Base-by-base conservation (phyloP, 805 yeast genomes). In the Myxozyma melibiosi region DNA sequence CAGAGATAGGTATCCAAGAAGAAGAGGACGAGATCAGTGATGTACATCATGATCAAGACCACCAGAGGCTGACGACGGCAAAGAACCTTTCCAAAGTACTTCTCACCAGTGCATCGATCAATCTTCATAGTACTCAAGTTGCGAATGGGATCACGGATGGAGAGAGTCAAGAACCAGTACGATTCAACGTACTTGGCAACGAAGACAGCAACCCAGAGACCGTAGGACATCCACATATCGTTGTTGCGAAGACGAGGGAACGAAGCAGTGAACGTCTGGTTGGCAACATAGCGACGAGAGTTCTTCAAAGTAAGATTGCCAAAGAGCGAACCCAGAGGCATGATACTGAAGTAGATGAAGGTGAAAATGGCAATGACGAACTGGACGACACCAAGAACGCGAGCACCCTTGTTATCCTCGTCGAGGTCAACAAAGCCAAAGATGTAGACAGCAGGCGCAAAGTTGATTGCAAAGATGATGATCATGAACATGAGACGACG, bases 1-100 rank as follows among this genome's bases (percentile, higher is more conserved):
- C 99, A 94, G 86, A 94, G 82, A 75, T 90, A 94, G 61, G 99
- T 90, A 87, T 94, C 99, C 80, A 94, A 82, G 85, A 94, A 94
- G 87, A 94, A 94, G 76, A 94, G 81, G 67, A 94, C 78, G 80
- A 95, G 79, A 77, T 94, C 99, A 50, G 96, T 92, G 59, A 87
- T 84, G 66, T 82, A 84, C 96, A 94, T 92, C 77, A 94, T 78
- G 72, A 96, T 97, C 71, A 94, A 79, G 41, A 90, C 90, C 68
- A 95, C 84, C 71, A 83, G 86, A 22, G 96, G 86, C 76, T 94
- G 99, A 57, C 88, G 89, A 63, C 74, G 78, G 80, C 99, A 94
- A 57, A 91, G 76, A 35, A 70, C 75, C 68, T 76, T 76, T 51
- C 87, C 88, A 75, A 84, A 91, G 95, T 96, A 92, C 65, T 77